These are phyloP conservation scores for Rhodomyrtus tomentosa DNA, from an alignment of 345 rosid genomes.

Conservation along the genomic window DNA sequence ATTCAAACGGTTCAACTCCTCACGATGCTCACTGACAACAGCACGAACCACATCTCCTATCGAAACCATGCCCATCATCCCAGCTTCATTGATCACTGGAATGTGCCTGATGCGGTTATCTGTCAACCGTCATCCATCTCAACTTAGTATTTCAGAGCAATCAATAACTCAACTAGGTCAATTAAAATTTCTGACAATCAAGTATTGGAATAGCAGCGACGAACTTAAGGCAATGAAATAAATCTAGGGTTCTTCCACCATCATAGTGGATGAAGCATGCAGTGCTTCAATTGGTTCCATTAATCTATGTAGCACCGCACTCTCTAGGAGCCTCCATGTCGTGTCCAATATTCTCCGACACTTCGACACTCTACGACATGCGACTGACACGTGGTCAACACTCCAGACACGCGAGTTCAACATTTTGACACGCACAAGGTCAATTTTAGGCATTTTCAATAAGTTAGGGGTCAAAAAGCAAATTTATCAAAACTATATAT, in stretches of 20 bases:
- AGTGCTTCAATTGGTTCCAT: neutral
- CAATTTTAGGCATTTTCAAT: too few species aligned
- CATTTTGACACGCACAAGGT: too few species aligned
- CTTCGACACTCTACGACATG: too few species aligned
- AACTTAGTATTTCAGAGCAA: neutral
- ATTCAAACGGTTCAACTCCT: slow-evolving; percentile 83
- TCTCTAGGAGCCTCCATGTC: too few species aligned
- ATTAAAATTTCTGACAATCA: neutral
- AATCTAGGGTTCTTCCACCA: neutral
- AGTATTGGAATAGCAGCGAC: neutral
- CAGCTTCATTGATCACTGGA: slow-evolving; percentile 68
- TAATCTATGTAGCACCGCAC: neutral
- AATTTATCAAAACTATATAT: too few species aligned
- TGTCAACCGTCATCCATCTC: slow-evolving; percentile 12
- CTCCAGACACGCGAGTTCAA: too few species aligned
- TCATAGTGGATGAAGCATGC: neutral
- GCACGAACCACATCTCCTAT: slow-evolving; percentile 99
- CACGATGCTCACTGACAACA: slow-evolving; percentile 85
- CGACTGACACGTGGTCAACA: too few species aligned
- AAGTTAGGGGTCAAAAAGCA: too few species aligned
- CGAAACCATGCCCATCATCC: slow-evolving; percentile 96
- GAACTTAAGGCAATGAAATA: neutral
- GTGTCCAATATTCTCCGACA: too few species aligned
- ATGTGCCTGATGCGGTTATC: slow-evolving; percentile 97
- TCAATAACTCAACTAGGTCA: neutral